Conservation (phyloP, 805 yeast genomes). For the Suhomyces xylopsoci region DNA sequence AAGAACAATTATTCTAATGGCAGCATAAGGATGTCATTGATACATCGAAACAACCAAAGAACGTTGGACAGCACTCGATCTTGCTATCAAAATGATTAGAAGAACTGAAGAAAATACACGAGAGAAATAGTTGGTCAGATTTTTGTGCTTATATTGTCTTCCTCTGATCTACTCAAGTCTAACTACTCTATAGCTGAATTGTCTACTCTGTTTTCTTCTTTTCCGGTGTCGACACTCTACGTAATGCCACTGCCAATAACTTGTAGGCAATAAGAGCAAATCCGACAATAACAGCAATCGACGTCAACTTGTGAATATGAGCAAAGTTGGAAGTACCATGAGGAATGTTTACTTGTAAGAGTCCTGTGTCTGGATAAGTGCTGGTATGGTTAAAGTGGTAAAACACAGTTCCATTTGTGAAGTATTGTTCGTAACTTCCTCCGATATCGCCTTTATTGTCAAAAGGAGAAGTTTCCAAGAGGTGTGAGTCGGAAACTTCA, state of each 20-base stretch:
- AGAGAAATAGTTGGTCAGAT: background rate
- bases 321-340: slow-evolving; percentile 8
- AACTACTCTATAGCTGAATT: background rate
- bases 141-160: background rate
- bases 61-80: too few relatives aligned
- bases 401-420: slow-evolving; percentile 40
- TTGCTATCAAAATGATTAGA: too few relatives aligned
- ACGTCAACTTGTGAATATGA: slow-evolving; percentile 3
- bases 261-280: slow-evolving; percentile 3
- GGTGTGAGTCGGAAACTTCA: slow-evolving; percentile 25
- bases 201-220: background rate
- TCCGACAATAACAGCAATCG: slow-evolving; percentile 9
- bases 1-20: background rate
- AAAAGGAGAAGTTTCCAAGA: slow-evolving; percentile 37
- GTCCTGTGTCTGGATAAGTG: background rate
- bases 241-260: slow-evolving; percentile 1
- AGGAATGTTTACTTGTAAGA: slow-evolving; percentile 7
- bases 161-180: background rate
- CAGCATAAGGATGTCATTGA: background rate
- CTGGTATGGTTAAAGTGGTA: slow-evolving; percentile 22
- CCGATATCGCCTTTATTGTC: slow-evolving; percentile 28
- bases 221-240: background rate
- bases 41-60: too few relatives aligned
- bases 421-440: slow-evolving; percentile 33
- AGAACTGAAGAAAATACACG: background rate